Base-by-base conservation (phyloP, 2,329 filamentous ascomycete genomes). In the Aspergillus bombycis region DNA sequence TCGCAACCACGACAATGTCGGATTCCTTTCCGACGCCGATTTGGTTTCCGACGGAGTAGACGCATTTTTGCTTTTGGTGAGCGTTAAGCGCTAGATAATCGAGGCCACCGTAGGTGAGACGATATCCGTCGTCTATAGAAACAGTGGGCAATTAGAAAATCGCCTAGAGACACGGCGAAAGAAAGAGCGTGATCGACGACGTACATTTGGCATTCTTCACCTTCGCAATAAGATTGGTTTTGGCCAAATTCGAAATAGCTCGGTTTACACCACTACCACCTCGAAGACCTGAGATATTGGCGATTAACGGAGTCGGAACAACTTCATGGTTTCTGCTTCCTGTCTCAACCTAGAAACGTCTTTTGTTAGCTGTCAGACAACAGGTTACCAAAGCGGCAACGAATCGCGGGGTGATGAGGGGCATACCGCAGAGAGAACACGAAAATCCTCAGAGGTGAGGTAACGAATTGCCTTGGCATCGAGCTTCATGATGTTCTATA, bases 1-100 rank as follows among this genome's bases (percentile, higher is more conserved):
- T 89, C 61, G 95, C 94, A 56, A 97, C 94, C 62, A 98, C 90
- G 78, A 96, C 91, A 74, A 99, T 98, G 75, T 99, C 95, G 70
- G 92, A 96, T 81, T 99, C 95, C 78, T 99, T 99, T 60, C 95
- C 95, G 3, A 98, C 94, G 55, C 96, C 95, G 68, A 99, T 92
- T 74, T 96, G 91, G 78, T 91, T 95, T 59, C 95, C 95, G 4
- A 98, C 92, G 70, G 92, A 96, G 85, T 96, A 98, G 46, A 98
- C 86, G 61, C 86, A 87, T 70, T 91, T 90, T 68, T 88, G 85
- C 71, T 91, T 91, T 62, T 94, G 90, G 77, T 98, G 90, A 0
- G 93, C 89, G 80, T 98, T 93, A 60, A 99, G 85, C 19, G 95
- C 93, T n/a, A 99, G 89, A 79, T 99, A 99, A 82, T 99, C 95